These are phyloP conservation scores for Aureococcus anophagefferens DNA, from an alignment of 108 stramenopile species.

Conservation along the genomic window DNA sequence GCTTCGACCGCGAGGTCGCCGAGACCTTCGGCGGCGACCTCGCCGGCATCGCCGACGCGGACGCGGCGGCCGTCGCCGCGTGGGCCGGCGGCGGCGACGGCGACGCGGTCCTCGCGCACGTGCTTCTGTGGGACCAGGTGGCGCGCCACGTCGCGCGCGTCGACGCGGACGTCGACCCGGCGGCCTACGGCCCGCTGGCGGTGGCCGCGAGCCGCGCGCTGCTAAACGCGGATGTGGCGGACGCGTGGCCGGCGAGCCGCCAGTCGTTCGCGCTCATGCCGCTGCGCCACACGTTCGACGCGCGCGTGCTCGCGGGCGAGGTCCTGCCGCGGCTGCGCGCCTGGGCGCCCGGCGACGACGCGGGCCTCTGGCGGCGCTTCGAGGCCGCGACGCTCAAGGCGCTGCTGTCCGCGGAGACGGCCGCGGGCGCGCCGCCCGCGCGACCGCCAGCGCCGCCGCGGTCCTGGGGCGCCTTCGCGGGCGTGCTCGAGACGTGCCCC, in stretches of 20 bases:
- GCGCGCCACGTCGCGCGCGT: neutral
- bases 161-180: neutral
- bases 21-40: too few species aligned
- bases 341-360: neutral
- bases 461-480: too few species aligned
- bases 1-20: too few species aligned
- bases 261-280: neutral
- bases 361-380: neutral
- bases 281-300: neutral
- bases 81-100: too few species aligned
- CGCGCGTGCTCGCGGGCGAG: neutral
- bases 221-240: neutral
- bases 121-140: neutral
- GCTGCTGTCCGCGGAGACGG: too few species aligned
- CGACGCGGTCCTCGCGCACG: neutral
- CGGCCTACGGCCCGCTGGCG: neutral
- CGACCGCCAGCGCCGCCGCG: too few species aligned
- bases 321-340: neutral
- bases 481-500: too few species aligned
- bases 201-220: neutral
- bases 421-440: too few species aligned
- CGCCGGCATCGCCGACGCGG: too few species aligned
- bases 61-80: too few species aligned
- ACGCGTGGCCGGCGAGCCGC: neutral
- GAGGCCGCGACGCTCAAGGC: neutral